Evolutionary conservation across 768 basidiomycete genomes (phyloP).

Genomic region (Rhodotorula taiwanensis): DNA sequence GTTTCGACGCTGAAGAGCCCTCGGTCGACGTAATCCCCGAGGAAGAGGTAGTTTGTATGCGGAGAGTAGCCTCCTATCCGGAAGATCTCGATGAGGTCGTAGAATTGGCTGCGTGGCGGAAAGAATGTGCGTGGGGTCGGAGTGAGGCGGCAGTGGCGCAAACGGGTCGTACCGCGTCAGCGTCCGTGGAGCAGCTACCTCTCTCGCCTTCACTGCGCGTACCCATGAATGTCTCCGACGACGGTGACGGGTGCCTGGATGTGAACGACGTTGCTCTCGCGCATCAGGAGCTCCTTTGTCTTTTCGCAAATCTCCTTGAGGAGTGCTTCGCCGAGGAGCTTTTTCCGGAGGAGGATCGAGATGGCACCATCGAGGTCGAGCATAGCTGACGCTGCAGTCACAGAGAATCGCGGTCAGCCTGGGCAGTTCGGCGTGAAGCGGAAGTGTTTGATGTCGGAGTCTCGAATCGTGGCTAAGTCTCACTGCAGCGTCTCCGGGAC

Average conservation of each 20-base stretch:
- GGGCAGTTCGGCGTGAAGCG: no score
- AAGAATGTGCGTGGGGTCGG: no score
- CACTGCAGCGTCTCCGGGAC: no score
- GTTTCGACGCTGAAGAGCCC: conserved; percentile 98
- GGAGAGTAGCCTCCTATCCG: conserved; percentile 96
- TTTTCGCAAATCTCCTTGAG: conserved; percentile 98
- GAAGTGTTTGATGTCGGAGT: no score
- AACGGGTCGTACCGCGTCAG: no score
- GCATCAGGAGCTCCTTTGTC: conserved; percentile 97
- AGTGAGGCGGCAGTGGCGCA: no score
- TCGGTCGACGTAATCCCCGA: conserved; percentile 97
- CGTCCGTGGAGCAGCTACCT: no score
- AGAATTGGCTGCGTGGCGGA: conserved; percentile 79
- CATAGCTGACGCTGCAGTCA: background rate
- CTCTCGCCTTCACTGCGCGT: no score
- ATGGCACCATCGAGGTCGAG: conserved; percentile 38
- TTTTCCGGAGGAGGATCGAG: conserved; percentile 45
- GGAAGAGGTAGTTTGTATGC: conserved; percentile 94
- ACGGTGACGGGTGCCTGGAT: conserved; percentile 95
- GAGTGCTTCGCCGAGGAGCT: conserved; percentile 87
- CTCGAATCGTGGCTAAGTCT: no score
- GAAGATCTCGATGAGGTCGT: conserved; percentile 98
- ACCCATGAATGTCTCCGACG: conserved; percentile 99
- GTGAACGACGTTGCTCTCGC: conserved; percentile 97
- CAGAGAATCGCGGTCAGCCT: no score